These are phyloP conservation scores for Spergularia marina DNA, from an alignment of 148 eudicot species.

Conservation along the genomic window DNA sequence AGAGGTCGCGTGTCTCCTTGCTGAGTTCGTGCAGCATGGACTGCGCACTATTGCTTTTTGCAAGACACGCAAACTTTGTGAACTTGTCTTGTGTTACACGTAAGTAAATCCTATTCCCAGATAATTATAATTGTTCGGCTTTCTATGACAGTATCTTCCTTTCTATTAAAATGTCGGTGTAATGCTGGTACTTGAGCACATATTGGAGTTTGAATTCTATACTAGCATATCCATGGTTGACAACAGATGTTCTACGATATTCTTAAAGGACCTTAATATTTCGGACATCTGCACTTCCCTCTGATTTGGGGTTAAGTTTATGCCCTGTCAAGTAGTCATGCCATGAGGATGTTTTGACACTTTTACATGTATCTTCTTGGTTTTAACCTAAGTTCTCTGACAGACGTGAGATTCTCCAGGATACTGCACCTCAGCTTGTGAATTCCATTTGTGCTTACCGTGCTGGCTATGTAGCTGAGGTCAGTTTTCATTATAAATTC, in stretches of 20 bases:
- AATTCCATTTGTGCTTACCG: conserved; percentile 79
- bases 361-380: background rate
- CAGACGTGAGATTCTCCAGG: conserved; percentile 91
- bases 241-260: conserved; percentile 3
- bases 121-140: background rate
- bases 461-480: conserved; percentile 88
- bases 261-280: conserved; percentile 7
- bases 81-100: conserved; percentile 89
- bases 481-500: conserved; percentile 25
- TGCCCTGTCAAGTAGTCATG: background rate
- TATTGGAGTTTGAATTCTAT: background rate
- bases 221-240: background rate
- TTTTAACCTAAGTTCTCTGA: conserved; percentile 17
- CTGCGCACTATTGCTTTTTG: conserved; percentile 93
- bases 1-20: conserved; percentile 74
- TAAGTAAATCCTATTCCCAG: conserved; percentile 38
- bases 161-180: background rate
- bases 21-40: conserved; percentile 95
- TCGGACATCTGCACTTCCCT: background rate
- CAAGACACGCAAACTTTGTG: conserved; percentile 96
- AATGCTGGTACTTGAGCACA: background rate
- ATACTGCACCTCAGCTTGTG: conserved; percentile 69
- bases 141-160: background rate
- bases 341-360: conserved; percentile 3
- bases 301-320: background rate